These are phyloP conservation scores for Trichoderma harzianum DNA, from an alignment of 2,329 filamentous ascomycete genomes.

Conservation along the genomic window DNA sequence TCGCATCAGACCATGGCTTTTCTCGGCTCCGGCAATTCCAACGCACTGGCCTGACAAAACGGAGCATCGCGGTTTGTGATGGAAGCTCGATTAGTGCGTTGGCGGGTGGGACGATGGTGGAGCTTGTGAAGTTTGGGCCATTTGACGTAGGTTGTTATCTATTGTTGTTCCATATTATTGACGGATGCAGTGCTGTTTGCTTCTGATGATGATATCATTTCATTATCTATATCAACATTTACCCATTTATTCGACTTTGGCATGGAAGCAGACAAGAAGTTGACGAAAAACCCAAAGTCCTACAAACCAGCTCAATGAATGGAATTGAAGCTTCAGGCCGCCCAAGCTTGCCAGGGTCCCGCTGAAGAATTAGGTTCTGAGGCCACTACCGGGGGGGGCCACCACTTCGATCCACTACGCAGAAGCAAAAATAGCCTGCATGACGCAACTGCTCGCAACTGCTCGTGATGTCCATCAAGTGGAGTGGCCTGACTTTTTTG, in stretches of 20 bases:
- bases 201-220: neutral
- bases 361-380: neutral
- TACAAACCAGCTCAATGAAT: no score
- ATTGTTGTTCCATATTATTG: neutral
- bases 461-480: slow-evolving; percentile 5
- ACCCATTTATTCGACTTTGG: neutral
- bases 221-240: neutral
- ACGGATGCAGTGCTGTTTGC: neutral
- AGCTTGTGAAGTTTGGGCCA: neutral
- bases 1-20: neutral
- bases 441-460: slow-evolving; percentile 11
- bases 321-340: neutral
- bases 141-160: neutral
- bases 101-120: slow-evolving; percentile 9
- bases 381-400: no score
- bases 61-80: neutral
- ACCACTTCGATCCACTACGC: neutral
- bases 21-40: neutral
- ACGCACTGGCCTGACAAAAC: neutral
- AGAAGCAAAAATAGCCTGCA: slow-evolving; percentile 9
- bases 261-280: neutral
- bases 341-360: neutral
- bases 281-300: neutral
- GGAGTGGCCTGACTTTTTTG: slow-evolving; percentile 3
- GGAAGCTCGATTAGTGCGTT: neutral